Evolutionary conservation across 495 filamentous ascomycete species (phyloP).

Genomic region (Achaetomiella virescens): DNA sequence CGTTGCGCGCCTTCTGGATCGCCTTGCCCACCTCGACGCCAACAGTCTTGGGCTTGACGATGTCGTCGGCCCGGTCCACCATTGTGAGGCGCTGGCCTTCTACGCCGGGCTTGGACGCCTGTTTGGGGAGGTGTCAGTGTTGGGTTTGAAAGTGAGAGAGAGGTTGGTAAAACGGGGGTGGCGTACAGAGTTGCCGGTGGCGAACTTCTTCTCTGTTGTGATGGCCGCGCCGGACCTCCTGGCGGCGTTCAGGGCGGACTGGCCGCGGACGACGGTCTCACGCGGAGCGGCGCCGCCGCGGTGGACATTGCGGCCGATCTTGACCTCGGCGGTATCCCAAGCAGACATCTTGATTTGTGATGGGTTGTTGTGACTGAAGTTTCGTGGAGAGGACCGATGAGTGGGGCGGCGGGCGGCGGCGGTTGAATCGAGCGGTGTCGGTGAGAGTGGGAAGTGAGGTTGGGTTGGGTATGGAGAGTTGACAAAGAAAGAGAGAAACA

Average conservation of each 20-base stretch:
- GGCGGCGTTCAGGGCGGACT: constrained; percentile 84
- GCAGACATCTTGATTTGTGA: constrained; percentile 45
- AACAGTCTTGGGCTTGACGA: constrained; percentile 90
- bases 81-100: constrained; percentile 97
- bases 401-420: background rate
- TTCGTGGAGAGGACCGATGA: background rate
- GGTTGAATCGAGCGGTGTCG: background rate
- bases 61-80: constrained; percentile 96
- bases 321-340: constrained; percentile 77
- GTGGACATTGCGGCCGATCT: constrained; percentile 80
- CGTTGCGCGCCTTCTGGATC: constrained; percentile 65
- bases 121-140: too few relatives aligned
- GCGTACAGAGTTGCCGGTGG: constrained; percentile 71
- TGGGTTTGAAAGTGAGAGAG: background rate
- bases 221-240: constrained; percentile 69
- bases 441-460: background rate
- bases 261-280: constrained; percentile 83
- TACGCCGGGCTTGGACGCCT: constrained; percentile 53
- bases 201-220: constrained; percentile 89
- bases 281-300: constrained; percentile 56
- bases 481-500: background rate
- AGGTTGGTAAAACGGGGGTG: background rate
- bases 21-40: constrained; percentile 72
- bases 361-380: background rate
- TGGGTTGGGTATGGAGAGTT: background rate